Conservation (phyloP, 192 early-diverging fungal genomes). For the Podila horticola region DNA sequence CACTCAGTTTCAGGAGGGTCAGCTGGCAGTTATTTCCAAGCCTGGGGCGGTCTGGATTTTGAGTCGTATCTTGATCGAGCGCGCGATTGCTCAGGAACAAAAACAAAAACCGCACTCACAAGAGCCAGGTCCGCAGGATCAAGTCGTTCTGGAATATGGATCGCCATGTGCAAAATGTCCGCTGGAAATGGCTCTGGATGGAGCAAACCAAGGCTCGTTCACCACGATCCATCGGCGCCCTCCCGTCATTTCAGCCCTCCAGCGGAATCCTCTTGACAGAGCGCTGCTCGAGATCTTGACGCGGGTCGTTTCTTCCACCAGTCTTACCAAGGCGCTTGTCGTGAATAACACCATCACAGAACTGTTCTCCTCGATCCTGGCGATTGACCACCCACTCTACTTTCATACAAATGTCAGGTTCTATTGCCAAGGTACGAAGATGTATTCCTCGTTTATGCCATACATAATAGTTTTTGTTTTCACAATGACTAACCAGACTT, state of each 20-base stretch:
- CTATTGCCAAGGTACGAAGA: not conserved
- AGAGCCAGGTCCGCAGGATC: not conserved
- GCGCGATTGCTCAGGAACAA: slow-evolving; percentile 16
- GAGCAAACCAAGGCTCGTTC: not conserved
- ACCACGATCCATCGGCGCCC: no score
- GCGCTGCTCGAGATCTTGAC: slow-evolving; percentile 15
- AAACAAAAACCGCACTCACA: not conserved
- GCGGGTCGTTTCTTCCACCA: slow-evolving; percentile 4
- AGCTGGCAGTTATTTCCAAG: slow-evolving; percentile 20
- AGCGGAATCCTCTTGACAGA: slow-evolving; percentile 17
- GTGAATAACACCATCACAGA: slow-evolving; percentile 44
- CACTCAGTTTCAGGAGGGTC: slow-evolving; percentile 21
- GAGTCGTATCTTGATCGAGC: slow-evolving; percentile 44
- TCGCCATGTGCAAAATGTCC: no score
- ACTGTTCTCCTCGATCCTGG: slow-evolving; percentile 36
- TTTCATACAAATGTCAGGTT: slow-evolving; percentile 12
- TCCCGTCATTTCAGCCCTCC: not conserved
- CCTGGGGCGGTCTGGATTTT: slow-evolving; percentile 40
- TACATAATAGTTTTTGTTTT: not conserved
- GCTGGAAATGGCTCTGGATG: not conserved
- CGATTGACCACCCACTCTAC: slow-evolving; percentile 17
- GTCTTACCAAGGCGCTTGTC: slow-evolving; percentile 21
- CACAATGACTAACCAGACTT: not conserved
- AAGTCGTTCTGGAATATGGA: no score
- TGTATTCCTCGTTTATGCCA: not conserved